Conservation (phyloP, 2,329 filamentous ascomycete species). For the Neopestalotiopsis sp. region DNA sequence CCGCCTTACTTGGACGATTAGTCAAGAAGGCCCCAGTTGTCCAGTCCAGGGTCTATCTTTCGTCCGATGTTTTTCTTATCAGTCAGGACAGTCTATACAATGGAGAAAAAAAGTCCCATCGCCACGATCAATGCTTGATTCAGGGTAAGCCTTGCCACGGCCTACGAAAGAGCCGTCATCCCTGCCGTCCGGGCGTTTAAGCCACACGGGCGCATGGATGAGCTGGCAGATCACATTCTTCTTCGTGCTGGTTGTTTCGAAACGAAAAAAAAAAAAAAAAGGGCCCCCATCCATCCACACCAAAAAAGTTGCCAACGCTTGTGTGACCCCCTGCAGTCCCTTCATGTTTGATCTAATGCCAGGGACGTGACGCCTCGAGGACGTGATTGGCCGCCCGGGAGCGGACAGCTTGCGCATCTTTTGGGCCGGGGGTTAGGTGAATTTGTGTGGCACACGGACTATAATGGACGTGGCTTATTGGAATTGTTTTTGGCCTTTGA, state of each 20-base stretch:
- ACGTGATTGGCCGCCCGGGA: not conserved
- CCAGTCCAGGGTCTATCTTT: too few species aligned
- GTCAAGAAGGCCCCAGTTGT: too few species aligned
- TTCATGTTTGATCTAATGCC: not conserved
- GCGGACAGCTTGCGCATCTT: not conserved
- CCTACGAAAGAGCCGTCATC: not conserved
- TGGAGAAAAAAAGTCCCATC: not conserved
- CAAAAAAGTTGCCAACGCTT: not conserved
- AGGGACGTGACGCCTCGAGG: not conserved
- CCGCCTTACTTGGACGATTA: too few species aligned
- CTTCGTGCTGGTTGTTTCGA: not conserved
- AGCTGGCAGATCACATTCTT: not conserved
- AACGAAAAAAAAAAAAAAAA: not conserved
- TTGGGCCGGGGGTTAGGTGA: not conserved
- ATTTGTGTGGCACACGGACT: not conserved
- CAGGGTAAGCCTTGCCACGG: not conserved
- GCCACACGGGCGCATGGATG: not conserved
- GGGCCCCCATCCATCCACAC: not conserved
- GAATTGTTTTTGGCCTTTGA: not conserved
- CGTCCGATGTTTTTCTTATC: too few species aligned
- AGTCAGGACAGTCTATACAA: not conserved
- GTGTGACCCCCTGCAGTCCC: not conserved
- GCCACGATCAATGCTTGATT: not conserved
- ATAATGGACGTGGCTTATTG: not conserved
- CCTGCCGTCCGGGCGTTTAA: not conserved